Evolutionary conservation across 2,329 filamentous ascomycete species (phyloP), one percentile per base, ranked within the genome.

Genomic region (Ilyonectria robusta): DNA sequence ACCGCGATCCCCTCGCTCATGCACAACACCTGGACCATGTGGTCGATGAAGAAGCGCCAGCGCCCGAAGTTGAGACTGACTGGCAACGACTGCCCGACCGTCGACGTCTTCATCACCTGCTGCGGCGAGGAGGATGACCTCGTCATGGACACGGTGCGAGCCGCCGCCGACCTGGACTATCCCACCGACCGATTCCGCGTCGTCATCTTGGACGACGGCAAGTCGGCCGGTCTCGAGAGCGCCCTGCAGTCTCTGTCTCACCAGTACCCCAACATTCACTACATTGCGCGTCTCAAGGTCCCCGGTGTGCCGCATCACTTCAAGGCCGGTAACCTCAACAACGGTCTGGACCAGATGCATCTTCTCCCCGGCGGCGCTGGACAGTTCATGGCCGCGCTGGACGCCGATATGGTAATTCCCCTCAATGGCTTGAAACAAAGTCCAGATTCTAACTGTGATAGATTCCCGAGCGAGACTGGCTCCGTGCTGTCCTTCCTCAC

Each of bases 251-350:
- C 70, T 86, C 69, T 86, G 23, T 78, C 78, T 50, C 68, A 77
- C 33, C 78, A 78, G 9, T 86, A 82, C 62, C 81, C 82, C 15
- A 88, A 89, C 65, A 75, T 88, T 8, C 83, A 81, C 69, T 89
- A 89, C 77, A 82, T 86, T 74, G 83, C 86, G 2, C 84, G 87
- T 17, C 79, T 81, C 40, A 86, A 86, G 78, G 79, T 81, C 50
- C 83, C 83, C 4, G 84, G 84, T 8, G 79, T 83, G 37, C 84
- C 85, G 2, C 83, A 88, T 71, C 86, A 89, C 74, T 91, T 88
- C 82, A 91, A 91, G 81, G 88, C 89, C 1, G 89, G 89, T 57
- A 91, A 91, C 74, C 80, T 91, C 59, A 91, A 90, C 78, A 87
- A 88, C 62, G 89, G 87, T 37, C 78, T 89, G 21, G 84, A 88